These are phyloP conservation scores for Acacia pycnantha DNA, from an alignment of 331 rosid species.

Conservation along the genomic window DNA sequence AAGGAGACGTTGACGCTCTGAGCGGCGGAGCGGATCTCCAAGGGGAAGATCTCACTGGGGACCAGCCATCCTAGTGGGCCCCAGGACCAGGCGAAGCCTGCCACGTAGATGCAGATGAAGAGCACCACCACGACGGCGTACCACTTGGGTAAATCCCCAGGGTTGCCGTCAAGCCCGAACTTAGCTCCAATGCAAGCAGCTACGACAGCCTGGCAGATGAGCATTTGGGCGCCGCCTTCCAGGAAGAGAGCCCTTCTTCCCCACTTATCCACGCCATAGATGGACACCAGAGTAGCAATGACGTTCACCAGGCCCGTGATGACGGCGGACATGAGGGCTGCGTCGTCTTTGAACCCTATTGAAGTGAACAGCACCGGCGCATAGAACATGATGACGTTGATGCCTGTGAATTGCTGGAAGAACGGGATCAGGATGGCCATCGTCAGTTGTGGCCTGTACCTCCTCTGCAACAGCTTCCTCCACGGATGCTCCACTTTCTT, in stretches of 20 bases:
- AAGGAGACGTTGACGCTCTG: slow-evolving; percentile 81
- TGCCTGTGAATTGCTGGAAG: slow-evolving; percentile 87
- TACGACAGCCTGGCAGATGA: slow-evolving; percentile 81
- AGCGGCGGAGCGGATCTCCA: slow-evolving; percentile 88
- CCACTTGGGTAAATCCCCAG: slow-evolving; percentile 74
- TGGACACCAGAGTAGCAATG: slow-evolving; percentile 64
- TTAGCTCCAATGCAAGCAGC: slow-evolving; percentile 72
- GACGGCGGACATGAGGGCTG: slow-evolving; percentile 82
- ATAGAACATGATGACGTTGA: slow-evolving; percentile 91
- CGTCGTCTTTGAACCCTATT: slow-evolving; percentile 64
- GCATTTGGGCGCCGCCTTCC: slow-evolving; percentile 82
- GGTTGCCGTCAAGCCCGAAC: slow-evolving; percentile 67
- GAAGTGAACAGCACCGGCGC: slow-evolving; percentile 80
- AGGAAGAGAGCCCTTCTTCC: slow-evolving; percentile 86
- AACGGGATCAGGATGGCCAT: slow-evolving; percentile 73
- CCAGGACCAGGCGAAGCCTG: slow-evolving; percentile 98
- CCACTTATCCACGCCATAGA: slow-evolving; percentile 88
- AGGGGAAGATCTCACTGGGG: slow-evolving; percentile 88
- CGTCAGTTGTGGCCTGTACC: slow-evolving; percentile 76
- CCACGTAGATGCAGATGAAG: slow-evolving; percentile 80
- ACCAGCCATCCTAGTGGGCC: slow-evolving; percentile 98
- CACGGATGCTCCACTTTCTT: slow-evolving; percentile 68
- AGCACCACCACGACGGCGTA: slow-evolving; percentile 83
- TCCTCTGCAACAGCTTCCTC: slow-evolving; percentile 57
- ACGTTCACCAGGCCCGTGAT: slow-evolving; percentile 80